Base-by-base conservation (phyloP, 2,329 filamentous ascomycete genomes). In the Colletotrichum lindemuthianum region DNA sequence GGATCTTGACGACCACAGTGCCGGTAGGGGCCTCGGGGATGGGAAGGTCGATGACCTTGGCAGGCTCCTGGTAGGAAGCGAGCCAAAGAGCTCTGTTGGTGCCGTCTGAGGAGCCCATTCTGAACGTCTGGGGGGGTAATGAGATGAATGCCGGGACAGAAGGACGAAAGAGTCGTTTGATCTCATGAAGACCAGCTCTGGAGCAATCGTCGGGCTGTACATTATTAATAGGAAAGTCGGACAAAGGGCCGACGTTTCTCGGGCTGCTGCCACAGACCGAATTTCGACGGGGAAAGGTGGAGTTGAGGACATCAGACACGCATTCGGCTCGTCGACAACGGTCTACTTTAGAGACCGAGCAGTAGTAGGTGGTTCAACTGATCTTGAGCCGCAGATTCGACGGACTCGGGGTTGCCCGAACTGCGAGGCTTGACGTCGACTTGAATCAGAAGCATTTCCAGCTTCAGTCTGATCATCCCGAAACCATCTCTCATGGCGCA, bases 1-100 rank as follows among this genome's bases (percentile, higher is more conserved):
- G 63, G 44, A 70, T 59, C 47, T 72, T 65, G 34, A 72, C 43
- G n/a, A 68, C 65, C 52, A 67, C 60, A 15, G 69, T 68, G 37
- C 71, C 71, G 2, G 47, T 60, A 4, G 56, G 51, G 5, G 69
- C 64, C 0, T 60, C 53, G n/a, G 70, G 70, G 9, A 71, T 59
- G 12, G 70, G 68, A 9, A 69, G 57, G 41, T 55, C 33, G 36
- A 59, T 45, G 12, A 63, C n/a, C 39, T 45, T 11, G 8, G 55
- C 52, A 10, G 63, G 49, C 52, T 63, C 50, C 9, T 32, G n/a
- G 53, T 58, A 63, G 12, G 63, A 66, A 8, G 63, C 50, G 12
- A 63, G 49, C 54, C 54, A 64, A 16, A 59, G 59, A 33, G 59
- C 63, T 8, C 50, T 45, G 45, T 66, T 64, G 11, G 44, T 57